A percentile compares a stretch with the other conserved stretches of the same genome.
phyloP scores from a whole-genome alignment of 768 basidiomycete species.

The Leucocoprinus sp. region DNA sequence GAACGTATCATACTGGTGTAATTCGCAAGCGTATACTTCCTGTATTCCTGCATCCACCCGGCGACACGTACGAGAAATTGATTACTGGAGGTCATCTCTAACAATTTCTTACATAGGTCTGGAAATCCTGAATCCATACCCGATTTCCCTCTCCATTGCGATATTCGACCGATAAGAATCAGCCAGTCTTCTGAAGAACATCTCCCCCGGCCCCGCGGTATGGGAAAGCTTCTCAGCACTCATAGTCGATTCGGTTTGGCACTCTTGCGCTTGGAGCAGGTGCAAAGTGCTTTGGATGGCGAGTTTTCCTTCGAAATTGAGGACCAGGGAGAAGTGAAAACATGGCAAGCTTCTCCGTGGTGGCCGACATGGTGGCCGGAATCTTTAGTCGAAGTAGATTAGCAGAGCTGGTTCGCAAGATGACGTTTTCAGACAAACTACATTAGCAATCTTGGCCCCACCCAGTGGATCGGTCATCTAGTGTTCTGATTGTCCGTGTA shows the following conservation, averaged over 20 bases:
- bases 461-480: not conserved
- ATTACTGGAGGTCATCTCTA: not conserved
- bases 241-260: constrained; percentile 62
- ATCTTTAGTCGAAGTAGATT: constrained; percentile 5
- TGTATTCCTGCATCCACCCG: constrained; percentile 44
- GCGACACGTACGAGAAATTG: constrained; percentile 21
- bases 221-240: constrained; percentile 67
- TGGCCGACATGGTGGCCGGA: constrained; percentile 59
- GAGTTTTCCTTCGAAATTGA: constrained; percentile 34
- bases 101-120: not conserved
- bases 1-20: constrained; percentile 92
- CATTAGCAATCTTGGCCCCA: not conserved
- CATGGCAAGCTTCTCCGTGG: constrained; percentile 48
- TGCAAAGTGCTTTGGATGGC: constrained; percentile 44
- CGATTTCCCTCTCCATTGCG: constrained; percentile 25
- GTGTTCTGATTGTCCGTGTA: not conserved
- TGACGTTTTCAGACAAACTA: not conserved
- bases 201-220: constrained; percentile 54
- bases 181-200: constrained; percentile 11
- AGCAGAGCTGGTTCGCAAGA: not conserved
- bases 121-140: constrained; percentile 12
- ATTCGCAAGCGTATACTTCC: constrained; percentile 87
- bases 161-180: constrained; percentile 23
- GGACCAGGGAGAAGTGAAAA: constrained; percentile 22
- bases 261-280: constrained; percentile 72